These are phyloP conservation scores for Cymbopogon flexuosus DNA, from an alignment of 202 grass and related monocot species.

Conservation along the genomic window DNA sequence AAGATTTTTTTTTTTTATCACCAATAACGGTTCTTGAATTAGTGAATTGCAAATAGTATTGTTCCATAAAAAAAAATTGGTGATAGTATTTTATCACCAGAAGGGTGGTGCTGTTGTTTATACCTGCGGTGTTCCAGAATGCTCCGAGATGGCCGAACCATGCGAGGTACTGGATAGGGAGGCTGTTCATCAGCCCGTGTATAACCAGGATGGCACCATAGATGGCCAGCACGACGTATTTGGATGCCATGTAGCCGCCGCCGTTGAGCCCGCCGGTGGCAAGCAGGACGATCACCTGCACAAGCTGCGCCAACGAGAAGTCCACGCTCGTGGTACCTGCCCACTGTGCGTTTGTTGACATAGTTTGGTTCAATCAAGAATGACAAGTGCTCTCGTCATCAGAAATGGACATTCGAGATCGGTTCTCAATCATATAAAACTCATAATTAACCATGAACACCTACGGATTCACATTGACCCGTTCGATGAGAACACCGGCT, in stretches of 20 bases:
- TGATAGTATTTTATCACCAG: too few species aligned
- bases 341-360: constrained; percentile 31
- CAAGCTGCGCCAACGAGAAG: constrained; percentile 69
- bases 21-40: neutral
- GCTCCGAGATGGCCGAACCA: constrained; percentile 54
- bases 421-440: too few species aligned
- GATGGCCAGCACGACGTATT: constrained; percentile 61
- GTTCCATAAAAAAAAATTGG: too few species aligned
- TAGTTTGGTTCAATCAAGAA: neutral
- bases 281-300: constrained; percentile 77
- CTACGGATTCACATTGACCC: too few species aligned
- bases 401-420: neutral
- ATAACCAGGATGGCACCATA: constrained; percentile 47
- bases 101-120: too few species aligned
- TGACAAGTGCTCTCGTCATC: neutral
- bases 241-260: constrained; percentile 70
- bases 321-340: constrained; percentile 60
- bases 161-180: constrained; percentile 56
- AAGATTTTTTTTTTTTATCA: neutral
- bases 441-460: too few species aligned
- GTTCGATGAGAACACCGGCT: too few species aligned
- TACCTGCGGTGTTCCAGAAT: constrained; percentile 60
- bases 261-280: constrained; percentile 60
- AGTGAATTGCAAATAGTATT: too few species aligned
- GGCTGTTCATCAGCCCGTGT: constrained; percentile 63